phyloP scores from a whole-genome alignment of 1,139 yeast genomes.

The Scheffersomyces titani region DNA sequence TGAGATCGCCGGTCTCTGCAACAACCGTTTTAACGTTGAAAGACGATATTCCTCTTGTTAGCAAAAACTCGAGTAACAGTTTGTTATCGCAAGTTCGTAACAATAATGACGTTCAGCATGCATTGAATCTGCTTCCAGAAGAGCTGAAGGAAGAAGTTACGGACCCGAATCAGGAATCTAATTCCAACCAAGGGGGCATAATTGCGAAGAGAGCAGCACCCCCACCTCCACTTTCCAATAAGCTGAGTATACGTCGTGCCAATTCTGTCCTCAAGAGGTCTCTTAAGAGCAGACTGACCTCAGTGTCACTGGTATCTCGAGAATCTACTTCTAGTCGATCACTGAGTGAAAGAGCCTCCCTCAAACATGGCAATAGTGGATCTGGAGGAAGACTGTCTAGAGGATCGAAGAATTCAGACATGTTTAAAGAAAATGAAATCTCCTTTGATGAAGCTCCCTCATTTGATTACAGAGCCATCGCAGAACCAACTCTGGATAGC shows the following conservation, averaged over 20 bases:
- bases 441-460: slow-evolving; percentile 75
- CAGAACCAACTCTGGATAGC: slow-evolving; percentile 5
- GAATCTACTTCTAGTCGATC: slow-evolving; percentile 18
- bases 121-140: background rate
- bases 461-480: slow-evolving; percentile 28
- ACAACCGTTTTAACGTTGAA: slow-evolving; percentile 35
- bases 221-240: slow-evolving; percentile 54
- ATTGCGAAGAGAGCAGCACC: slow-evolving; percentile 76
- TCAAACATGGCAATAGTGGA: background rate
- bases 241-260: slow-evolving; percentile 12
- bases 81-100: background rate
- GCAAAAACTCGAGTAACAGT: background rate
- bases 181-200: slow-evolving; percentile 23
- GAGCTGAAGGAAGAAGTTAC: background rate
- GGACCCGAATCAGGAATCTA: background rate
- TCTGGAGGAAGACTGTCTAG: slow-evolving; percentile 9
- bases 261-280: slow-evolving; percentile 8
- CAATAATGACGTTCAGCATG: background rate
- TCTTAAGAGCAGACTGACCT: slow-evolving; percentile 3
- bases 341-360: slow-evolving; percentile 6
- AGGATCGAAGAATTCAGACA: slow-evolving; percentile 34
- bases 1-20: slow-evolving; percentile 41
- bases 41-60: slow-evolving; percentile 20
- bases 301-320: slow-evolving; percentile 14
- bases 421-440: slow-evolving; percentile 66